Evolutionary conservation across 495 filamentous ascomycete genomes (phyloP).

Genomic region (Staphylotrichum longicolle): DNA sequence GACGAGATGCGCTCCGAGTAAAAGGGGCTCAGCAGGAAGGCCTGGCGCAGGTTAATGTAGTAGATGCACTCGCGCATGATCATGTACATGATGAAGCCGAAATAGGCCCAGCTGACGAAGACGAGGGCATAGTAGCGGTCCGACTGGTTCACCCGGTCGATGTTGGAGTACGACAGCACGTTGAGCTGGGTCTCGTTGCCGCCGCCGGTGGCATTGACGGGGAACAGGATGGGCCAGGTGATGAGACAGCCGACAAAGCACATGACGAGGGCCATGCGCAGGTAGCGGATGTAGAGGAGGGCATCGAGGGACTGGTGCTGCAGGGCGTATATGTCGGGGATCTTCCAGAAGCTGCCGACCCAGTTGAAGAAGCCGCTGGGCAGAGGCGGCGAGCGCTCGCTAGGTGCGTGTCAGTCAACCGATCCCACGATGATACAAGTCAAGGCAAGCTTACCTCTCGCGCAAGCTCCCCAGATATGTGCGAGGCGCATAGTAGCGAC

Average conservation of each 20-base stretch:
- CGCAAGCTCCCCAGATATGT: constrained; percentile 77
- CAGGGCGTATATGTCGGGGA: constrained; percentile 80
- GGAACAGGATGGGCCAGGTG: constrained; percentile 83
- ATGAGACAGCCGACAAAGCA: constrained; percentile 78
- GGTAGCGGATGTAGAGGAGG: constrained; percentile 81
- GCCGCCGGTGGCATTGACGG: constrained; percentile 81
- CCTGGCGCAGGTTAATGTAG: constrained; percentile 94
- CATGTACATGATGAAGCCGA: constrained; percentile 82
- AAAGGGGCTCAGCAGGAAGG: constrained; percentile 82
- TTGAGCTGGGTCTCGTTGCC: constrained; percentile 65
- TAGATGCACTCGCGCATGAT: constrained; percentile 89
- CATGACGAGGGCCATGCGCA: constrained; percentile 68
- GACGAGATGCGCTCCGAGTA: constrained; percentile 90
- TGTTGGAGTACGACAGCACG: constrained; percentile 73
- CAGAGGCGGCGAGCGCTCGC: constrained; percentile 65
- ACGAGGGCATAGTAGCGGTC: constrained; percentile 75
- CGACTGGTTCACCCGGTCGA: constrained; percentile 48
- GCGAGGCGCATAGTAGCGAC: constrained; percentile 81
- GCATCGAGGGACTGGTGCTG: constrained; percentile 88
- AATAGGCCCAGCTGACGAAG: constrained; percentile 71
- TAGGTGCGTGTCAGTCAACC: constrained; percentile 30
- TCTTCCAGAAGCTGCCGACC: constrained; percentile 70
- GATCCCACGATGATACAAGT: neutral
- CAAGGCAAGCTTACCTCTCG: constrained; percentile 50
- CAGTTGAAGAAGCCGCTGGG: constrained; percentile 72